Base-by-base conservation (phyloP, 768 basidiomycete species). In the Boletellus sp. region DNA sequence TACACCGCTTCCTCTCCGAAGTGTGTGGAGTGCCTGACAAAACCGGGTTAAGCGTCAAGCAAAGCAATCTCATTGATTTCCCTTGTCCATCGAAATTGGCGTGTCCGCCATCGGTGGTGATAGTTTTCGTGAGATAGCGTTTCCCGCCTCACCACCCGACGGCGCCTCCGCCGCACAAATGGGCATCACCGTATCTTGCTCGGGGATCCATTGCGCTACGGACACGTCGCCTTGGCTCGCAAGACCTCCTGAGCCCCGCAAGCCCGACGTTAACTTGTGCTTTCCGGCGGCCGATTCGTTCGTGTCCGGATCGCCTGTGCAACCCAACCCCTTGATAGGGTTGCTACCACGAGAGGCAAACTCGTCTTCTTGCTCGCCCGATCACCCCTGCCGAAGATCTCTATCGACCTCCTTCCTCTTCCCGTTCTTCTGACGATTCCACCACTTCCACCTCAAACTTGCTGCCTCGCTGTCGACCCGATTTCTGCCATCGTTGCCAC, bases 1-100 rank as follows among this genome's bases (percentile, higher is more conserved):
- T 76, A 48, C 91, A 93, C 12, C 81, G 79, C 48, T 83, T 81
- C 51, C 85, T 87, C 59, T 81, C 78, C 3, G 84, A 31, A 87
- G 75, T 4, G 79, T 74, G 48, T 82, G 78, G 20, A 78, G 79
- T 0, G 81, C 81, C n/a, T 61, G 64, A 60, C 28, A 68, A 68
- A 22, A 54, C 65, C n/a, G 51, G 60, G n/a, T 58, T 64, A n/a
- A 66, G 65, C 16, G 51, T 55, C 36, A 58, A 65, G 19, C 51
- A 40, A 36, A 42, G 22, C 22, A 39, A 22, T 0, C 54, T 5
- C 53, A 58, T 24, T 67, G 60, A 32, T 62, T 61, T 5, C 55
- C 62, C 39, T 60, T 65, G 47, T 60, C 60, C 5, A 16, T 45
- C 4, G 60, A 56, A 13, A 38, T 45, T 0, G 56, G 57, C 2